phyloP scores from a whole-genome alignment of 2,329 filamentous ascomycete species.

The Ophiocordyceps camponoti-floridani region DNA sequence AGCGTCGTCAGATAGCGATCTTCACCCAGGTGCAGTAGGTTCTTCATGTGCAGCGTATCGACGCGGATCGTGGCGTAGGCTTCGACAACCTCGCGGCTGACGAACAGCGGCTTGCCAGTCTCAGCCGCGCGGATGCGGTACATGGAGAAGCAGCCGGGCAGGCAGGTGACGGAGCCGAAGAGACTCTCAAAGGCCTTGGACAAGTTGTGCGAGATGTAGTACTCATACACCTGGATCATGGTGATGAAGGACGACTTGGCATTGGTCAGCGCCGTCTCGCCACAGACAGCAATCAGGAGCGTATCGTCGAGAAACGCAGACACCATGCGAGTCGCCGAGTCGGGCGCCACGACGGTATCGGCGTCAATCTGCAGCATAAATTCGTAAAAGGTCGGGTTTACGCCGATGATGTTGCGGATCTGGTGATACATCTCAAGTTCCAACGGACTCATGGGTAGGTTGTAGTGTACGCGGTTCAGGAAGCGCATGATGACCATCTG shows the following conservation, averaged over 20 bases:
- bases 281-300: constrained; percentile 81
- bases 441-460: constrained; percentile 84
- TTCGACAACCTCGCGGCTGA: constrained; percentile 80
- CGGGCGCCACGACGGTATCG: constrained; percentile 80
- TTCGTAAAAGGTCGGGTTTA: constrained; percentile 97
- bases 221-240: constrained; percentile 99
- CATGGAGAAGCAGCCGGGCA: constrained; percentile 98
- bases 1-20: constrained; percentile 95
- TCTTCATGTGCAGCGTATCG: constrained; percentile 98
- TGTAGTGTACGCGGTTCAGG: constrained; percentile 97
- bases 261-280: constrained; percentile 86
- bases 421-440: constrained; percentile 98
- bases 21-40: constrained; percentile 86
- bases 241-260: constrained; percentile 86
- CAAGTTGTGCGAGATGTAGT: constrained; percentile 96
- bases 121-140: constrained; percentile 92
- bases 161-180: constrained; percentile 91
- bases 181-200: constrained; percentile 94
- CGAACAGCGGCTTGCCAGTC: constrained; percentile 87
- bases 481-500: constrained; percentile 98
- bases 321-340: constrained; percentile 84
- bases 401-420: constrained; percentile 94
- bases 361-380: constrained; percentile 94
- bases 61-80: constrained; percentile 85
- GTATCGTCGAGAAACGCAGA: constrained; percentile 83